phyloP scores from a whole-genome alignment of 1,284 basidiomycete species.

The Volvariella volvacea region DNA sequence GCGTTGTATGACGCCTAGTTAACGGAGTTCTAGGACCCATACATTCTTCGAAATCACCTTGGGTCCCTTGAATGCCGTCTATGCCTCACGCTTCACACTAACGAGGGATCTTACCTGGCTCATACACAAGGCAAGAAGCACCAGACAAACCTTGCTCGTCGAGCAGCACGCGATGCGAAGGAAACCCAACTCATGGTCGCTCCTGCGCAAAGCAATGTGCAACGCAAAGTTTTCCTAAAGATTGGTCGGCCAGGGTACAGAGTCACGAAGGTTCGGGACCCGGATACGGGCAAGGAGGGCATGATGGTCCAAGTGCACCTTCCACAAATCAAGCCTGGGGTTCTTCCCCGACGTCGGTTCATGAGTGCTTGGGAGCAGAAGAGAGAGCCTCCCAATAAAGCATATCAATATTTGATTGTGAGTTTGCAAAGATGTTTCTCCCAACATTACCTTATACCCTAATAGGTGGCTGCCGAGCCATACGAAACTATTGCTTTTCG shows the following conservation, averaged over 20 bases:
- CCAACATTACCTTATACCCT: not conserved
- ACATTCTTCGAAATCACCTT: constrained; percentile 97
- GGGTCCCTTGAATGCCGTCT: constrained; percentile 97
- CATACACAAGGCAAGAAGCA: constrained; percentile 99
- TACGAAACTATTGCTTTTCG: constrained; percentile 99
- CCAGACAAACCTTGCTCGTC: constrained; percentile 94
- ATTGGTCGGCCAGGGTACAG: constrained; percentile 95
- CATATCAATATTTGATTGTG: constrained; percentile 95
- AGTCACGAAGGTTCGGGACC: constrained; percentile 84
- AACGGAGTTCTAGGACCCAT: constrained; percentile 71
- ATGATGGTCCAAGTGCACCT: constrained; percentile 97
- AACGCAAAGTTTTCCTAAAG: constrained; percentile 93
- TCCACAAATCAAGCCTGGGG: constrained; percentile 87
- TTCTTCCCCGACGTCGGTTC: constrained; percentile 85
- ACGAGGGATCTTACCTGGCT: constrained; percentile 98
- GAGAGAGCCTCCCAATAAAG: constrained; percentile 89
- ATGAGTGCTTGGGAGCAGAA: constrained; percentile 99
- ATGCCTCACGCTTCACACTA: constrained; percentile 96
- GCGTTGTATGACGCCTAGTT: not conserved
- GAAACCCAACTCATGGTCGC: constrained; percentile 85
- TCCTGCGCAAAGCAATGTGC: constrained; percentile 68
- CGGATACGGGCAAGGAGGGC: constrained; percentile 77
- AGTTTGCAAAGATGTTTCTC: no score
- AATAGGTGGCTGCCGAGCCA: constrained; percentile 93
- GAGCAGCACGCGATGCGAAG: constrained; percentile 93